Conservation (phyloP, 1,284 basidiomycete genomes). For the Malassezia yamatoensis region DNA sequence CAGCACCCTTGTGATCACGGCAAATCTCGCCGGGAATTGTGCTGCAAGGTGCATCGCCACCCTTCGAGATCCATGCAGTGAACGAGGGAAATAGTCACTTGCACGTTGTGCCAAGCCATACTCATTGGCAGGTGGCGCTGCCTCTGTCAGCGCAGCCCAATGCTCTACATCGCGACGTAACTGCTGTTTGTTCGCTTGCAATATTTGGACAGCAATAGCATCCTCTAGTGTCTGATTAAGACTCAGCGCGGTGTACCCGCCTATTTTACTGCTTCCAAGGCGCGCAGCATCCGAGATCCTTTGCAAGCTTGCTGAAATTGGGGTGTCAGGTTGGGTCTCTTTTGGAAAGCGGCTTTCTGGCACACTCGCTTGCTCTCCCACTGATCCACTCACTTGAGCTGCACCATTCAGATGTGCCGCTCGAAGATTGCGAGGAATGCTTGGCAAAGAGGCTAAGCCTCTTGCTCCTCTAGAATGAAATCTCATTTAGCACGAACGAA, state of each 20-base stretch:
- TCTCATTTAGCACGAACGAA: neutral
- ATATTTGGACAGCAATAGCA: neutral
- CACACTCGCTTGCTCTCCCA: neutral
- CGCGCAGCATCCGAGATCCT: constrained; percentile 18
- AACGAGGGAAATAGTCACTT: neutral
- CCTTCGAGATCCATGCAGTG: constrained; percentile 4
- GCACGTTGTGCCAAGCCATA: neutral
- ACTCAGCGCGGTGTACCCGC: neutral
- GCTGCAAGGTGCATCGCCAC: constrained; percentile 7
- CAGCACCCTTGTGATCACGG: constrained; percentile 13
- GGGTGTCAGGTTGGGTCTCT: neutral
- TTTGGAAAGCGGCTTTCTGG: constrained; percentile 2
- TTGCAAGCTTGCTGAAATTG: constrained; percentile 3
- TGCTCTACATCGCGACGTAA: constrained; percentile 11
- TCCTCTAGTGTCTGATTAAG: neutral
- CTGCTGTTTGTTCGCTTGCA: neutral
- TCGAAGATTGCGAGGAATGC: neutral
- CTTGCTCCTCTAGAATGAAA: neutral
- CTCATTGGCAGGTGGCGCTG: neutral
- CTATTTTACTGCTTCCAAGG: constrained; percentile 13
- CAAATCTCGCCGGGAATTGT: constrained; percentile 13
- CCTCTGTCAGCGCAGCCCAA: neutral
- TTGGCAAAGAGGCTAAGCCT: neutral
- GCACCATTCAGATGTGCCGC: neutral
- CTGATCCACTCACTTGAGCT: constrained; percentile 1